Evolutionary conservation across 2,329 filamentous ascomycete species (phyloP), one percentile per base, ranked within the genome.

Genomic region (Rutstroemia sp.): DNA sequence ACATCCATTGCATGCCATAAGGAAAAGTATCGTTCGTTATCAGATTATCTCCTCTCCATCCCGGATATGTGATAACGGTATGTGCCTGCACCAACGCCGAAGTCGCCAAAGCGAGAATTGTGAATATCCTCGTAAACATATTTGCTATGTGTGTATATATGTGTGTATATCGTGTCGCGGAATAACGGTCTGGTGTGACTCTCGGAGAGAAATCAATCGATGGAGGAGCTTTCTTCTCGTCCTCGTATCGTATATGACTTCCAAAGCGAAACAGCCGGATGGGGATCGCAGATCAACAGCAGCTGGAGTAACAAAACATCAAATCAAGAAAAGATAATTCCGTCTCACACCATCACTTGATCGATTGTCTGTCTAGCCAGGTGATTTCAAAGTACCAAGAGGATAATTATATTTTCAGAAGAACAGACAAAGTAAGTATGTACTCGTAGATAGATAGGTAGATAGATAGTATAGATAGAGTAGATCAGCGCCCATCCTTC

Each of bases 31-130:
- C 65, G 58, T 71, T 71, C 53, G 69, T 71, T 14, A 70, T 62
- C 57, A 73, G 58, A 61, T 72, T 72, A 58, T 73, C 69, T 54
- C 69, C 71, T 65, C 71, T 70, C 71, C 71, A 72, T 58, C 67
- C 67, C 5, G 71, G 71, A 58, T 73, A 73, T 39, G 67, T 67
- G 52, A 73, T 67, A 21, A 71, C 63, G 0, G 69, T 73, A 60
- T 73, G 71, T 48, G 78, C 75, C 19, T 73, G 67, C 7, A 72
- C 72, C 48, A 52, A 21, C 19, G 42, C 19, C 37, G 23, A 52
- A 9, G 49, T 56, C 23, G 49, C 30, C 12, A 52, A 37, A 16
- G 49, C 48, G 27, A 52, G 16, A 7, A 55, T 38, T 2, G 47
- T 23, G 37, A 44, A 23, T 38, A 51, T 42, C 19, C 46, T 55